phyloP scores from a whole-genome alignment of 2,329 filamentous ascomycete species.

The Xylaria sp. region DNA sequence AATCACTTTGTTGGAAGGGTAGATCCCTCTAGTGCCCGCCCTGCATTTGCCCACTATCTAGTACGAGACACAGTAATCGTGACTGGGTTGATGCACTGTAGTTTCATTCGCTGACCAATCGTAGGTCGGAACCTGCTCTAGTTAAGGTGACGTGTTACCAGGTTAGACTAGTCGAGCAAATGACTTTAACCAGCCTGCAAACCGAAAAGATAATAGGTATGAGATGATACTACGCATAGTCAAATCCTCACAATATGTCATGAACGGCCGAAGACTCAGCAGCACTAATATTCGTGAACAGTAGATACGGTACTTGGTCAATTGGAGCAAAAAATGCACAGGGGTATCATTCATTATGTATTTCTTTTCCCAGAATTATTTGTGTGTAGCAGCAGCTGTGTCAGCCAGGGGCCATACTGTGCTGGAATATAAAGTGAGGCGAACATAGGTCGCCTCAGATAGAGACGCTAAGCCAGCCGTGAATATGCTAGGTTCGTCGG shows the following conservation, averaged over 20 bases:
- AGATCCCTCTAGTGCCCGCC: neutral
- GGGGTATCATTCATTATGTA: conserved; percentile 35
- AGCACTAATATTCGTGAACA: neutral
- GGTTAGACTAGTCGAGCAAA: neutral
- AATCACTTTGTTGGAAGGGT: neutral
- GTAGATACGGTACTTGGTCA: no score
- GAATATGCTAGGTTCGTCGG: neutral
- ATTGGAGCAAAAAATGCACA: neutral
- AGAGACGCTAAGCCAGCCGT: neutral
- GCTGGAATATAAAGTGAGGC: conserved; percentile 11
- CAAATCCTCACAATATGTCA: neutral
- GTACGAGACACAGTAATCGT: neutral
- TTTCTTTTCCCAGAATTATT: conserved; percentile 8
- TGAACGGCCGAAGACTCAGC: neutral
- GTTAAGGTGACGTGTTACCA: neutral
- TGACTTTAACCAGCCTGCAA: neutral
- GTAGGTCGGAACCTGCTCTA: neutral
- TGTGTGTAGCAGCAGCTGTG: neutral
- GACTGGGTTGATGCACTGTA: neutral
- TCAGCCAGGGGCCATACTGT: neutral
- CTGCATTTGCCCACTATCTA: neutral
- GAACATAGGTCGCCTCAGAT: neutral
- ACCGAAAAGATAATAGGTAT: neutral
- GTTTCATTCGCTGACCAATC: neutral
- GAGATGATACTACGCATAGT: neutral